Evolutionary conservation across 768 basidiomycete genomes (phyloP).

Genomic region (Mycena capillaripes): DNA sequence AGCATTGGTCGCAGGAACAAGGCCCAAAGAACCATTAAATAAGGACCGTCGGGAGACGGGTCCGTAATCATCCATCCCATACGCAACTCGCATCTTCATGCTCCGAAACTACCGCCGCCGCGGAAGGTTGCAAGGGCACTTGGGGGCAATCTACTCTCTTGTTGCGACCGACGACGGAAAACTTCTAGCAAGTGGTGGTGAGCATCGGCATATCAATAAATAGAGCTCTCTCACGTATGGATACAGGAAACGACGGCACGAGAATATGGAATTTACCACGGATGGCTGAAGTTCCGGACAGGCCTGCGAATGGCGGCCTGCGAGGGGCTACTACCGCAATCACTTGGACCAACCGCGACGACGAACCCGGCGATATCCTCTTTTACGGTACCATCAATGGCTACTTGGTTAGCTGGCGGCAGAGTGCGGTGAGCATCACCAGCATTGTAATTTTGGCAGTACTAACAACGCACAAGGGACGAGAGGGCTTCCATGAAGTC

Average conservation of each 20-base stretch:
- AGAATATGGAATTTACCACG: background rate
- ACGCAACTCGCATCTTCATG: background rate
- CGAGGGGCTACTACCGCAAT: constrained; percentile 18
- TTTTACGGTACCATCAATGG: constrained; percentile 5
- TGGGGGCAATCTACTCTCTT: background rate
- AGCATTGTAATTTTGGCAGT: background rate
- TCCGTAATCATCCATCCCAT: no score
- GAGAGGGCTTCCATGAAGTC: background rate
- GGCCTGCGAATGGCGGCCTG: background rate
- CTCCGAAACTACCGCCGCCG: background rate
- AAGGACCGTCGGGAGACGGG: no score
- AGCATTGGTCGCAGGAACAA: no score
- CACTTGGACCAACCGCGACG: background rate
- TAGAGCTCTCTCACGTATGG: background rate
- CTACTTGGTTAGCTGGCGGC: constrained; percentile 9
- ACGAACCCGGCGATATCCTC: constrained; percentile 3
- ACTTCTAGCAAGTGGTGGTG: constrained; percentile 20
- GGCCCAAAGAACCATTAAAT: no score
- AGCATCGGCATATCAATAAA: background rate
- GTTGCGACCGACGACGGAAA: constrained; percentile 12
- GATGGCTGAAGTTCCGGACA: background rate
- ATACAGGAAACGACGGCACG: constrained; percentile 13
- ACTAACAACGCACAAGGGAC: background rate
- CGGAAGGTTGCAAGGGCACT: background rate
- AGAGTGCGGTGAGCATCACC: background rate